phyloP scores from a whole-genome alignment of 805 yeast species.

The Kodamaea restingae region DNA sequence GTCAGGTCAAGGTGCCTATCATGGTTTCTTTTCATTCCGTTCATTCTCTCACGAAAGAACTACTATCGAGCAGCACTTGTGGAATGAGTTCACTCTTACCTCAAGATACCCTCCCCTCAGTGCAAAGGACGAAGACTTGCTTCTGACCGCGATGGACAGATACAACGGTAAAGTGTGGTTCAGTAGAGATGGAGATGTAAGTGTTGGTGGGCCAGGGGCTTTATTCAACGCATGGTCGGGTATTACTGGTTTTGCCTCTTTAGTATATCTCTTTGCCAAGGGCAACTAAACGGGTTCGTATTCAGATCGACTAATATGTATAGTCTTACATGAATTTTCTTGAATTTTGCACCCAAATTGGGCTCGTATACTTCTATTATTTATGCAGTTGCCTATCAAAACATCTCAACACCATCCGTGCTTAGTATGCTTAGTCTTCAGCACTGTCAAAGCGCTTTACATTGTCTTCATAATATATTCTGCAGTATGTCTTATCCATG shows the following conservation, averaged over 20 bases:
- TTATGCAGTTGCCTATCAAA: too few species aligned
- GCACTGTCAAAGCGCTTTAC: not conserved
- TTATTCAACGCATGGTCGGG: constrained; percentile 31
- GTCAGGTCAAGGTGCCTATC: constrained; percentile 82
- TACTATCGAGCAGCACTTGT: constrained; percentile 56
- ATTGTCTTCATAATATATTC: not conserved
- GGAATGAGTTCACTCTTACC: constrained; percentile 56
- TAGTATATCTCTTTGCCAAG: constrained; percentile 18
- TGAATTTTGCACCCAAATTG: not conserved
- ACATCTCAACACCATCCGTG: not conserved
- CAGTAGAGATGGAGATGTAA: constrained; percentile 34
- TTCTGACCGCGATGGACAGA: constrained; percentile 24
- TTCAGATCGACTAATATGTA: too few species aligned
- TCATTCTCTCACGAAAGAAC: constrained; percentile 78
- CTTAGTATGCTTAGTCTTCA: not conserved
- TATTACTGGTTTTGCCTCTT: constrained; percentile 27
- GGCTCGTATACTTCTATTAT: too few species aligned
- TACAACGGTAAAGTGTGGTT: constrained; percentile 38
- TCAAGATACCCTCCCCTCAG: constrained; percentile 65
- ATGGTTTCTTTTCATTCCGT: constrained; percentile 59
- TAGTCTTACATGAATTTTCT: too few species aligned
- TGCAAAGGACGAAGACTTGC: constrained; percentile 28
- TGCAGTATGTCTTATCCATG: not conserved
- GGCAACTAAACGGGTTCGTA: constrained; percentile 4
- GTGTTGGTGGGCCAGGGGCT: constrained; percentile 28